Base-by-base conservation (phyloP, 2,329 filamentous ascomycete species). In the Fusarium globosum region DNA sequence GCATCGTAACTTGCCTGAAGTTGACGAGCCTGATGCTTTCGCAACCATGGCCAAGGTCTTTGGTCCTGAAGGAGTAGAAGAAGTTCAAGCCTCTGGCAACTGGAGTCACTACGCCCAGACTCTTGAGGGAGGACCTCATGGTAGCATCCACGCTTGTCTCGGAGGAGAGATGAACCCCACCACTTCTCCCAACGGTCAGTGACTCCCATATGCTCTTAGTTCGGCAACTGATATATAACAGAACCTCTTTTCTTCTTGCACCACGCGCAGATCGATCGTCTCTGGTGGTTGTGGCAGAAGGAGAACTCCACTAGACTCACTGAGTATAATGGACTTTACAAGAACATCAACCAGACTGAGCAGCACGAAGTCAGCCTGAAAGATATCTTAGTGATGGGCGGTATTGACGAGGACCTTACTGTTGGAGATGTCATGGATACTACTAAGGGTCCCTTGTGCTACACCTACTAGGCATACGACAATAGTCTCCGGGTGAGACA, bases 211-310 rank as follows among this genome's bases (percentile, higher is more conserved):
- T 28, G 3, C 20, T 10, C 2, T 7, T 6, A 3, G 2, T 26
- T 4, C 6, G 3, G 9, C 7, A 12, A 15, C 7, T 57, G 16
- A 57, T 41, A 8, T 2, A 6, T 26, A 1, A 1, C 2, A 64
- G 61, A 69, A 9, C 65, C 66, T 38, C 57, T 69, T 2, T 69
- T 69, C 43, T 69, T 69, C 43, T 4, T 69, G 14, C 66, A 69
- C 9, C 65, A 69, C 2, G 58, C 65, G 3, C 49, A 52, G 13
- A 51, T 69, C 4, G 66, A 69, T 26, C 58, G 58, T 7, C 49
- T 69, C 7, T 69, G 66, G 66, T 41, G 39, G 42, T 2, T 45
- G 18, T 69, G 66, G 66, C 65, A 69, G n/a, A 46, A 64, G 39
- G 18, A 67, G 38, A 67, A 67, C 11, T 30, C 64, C 0, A 12